Conservation (phyloP, 148 eudicot genomes). For the Vaccinium darrowii region DNA sequence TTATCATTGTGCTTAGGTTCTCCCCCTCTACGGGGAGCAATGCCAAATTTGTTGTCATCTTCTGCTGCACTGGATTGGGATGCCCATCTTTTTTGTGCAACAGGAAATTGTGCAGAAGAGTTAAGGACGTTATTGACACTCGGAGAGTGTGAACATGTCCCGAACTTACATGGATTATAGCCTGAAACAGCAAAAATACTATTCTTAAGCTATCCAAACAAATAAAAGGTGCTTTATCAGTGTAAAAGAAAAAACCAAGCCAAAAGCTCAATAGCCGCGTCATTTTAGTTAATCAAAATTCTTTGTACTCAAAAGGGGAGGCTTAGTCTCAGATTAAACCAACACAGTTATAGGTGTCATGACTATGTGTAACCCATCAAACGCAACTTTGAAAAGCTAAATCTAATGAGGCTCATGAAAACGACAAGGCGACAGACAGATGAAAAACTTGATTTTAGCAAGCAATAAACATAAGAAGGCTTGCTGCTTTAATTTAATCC, state of each 20-base stretch:
- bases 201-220: background rate
- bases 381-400: background rate
- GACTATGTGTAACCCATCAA: background rate
- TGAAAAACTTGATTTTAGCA: background rate
- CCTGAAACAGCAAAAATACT: conserved; percentile 38
- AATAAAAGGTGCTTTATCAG: background rate
- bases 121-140: conserved; percentile 21
- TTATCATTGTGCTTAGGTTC: conserved; percentile 38
- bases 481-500: background rate
- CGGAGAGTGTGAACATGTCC: conserved; percentile 27
- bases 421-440: background rate
- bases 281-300: background rate
- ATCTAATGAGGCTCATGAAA: background rate
- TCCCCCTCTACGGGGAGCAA: conserved; percentile 57
- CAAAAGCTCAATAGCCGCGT: background rate
- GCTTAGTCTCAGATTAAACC: background rate
- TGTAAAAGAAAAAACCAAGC: background rate
- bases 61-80: conserved; percentile 47
- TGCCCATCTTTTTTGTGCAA: conserved; percentile 55
- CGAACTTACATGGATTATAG: conserved; percentile 27
- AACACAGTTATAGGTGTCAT: background rate
- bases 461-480: background rate
- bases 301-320: background rate
- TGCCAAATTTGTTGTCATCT: conserved; percentile 66
- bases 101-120: conserved; percentile 27